Percentiles rank a stretch among this genome's conserved stretches.
These are phyloP conservation scores for Hymenoscyphus infarciens DNA, from an alignment of 2,329 filamentous ascomycete species.

Conservation along the genomic window DNA sequence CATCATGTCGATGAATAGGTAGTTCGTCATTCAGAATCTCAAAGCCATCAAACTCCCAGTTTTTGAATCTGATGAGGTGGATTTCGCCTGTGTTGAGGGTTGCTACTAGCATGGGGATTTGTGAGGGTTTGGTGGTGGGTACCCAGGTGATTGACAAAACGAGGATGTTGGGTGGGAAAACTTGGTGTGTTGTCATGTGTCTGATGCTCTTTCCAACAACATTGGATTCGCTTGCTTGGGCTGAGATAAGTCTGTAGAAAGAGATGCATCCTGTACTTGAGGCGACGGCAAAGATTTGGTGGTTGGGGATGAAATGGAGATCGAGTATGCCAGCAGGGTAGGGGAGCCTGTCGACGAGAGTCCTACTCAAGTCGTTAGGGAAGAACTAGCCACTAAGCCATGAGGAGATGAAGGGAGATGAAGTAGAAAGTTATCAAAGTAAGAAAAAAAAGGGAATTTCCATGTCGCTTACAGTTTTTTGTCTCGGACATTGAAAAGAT, in stretches of 20 bases:
- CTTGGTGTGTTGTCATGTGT: conserved; percentile 42
- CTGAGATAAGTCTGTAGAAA: conserved; percentile 52
- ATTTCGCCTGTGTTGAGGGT: conserved; percentile 34
- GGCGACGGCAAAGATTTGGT: conserved; percentile 63
- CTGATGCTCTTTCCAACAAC: conserved; percentile 23
- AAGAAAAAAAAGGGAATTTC: conserved; percentile 10
- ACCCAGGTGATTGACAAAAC: conserved; percentile 25
- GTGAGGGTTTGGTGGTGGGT: conserved; percentile 1
- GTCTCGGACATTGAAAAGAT: conserved; percentile 58
- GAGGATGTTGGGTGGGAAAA: conserved; percentile 42
- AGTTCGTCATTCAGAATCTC: conserved; percentile 18
- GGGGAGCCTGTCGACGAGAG: conserved; percentile 53
- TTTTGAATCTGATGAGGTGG: conserved; percentile 20
- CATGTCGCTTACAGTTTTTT: conserved; percentile 51
- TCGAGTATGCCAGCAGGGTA: conserved; percentile 78
- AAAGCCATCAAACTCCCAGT: conserved; percentile 12
- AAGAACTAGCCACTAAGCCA: background rate
- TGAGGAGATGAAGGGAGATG: conserved; percentile 12
- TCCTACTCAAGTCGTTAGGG: conserved; percentile 39
- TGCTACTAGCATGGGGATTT: conserved; percentile 27
- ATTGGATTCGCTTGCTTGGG: background rate
- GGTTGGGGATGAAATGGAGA: conserved; percentile 68
- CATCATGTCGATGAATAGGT: conserved; percentile 26
- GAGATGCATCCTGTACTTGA: conserved; percentile 72
- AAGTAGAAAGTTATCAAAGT: background rate